Evolutionary conservation across 805 yeast genomes (phyloP), one percentile per base, ranked within the genome.

Genomic region (Metschnikowia santaceciliae): DNA sequence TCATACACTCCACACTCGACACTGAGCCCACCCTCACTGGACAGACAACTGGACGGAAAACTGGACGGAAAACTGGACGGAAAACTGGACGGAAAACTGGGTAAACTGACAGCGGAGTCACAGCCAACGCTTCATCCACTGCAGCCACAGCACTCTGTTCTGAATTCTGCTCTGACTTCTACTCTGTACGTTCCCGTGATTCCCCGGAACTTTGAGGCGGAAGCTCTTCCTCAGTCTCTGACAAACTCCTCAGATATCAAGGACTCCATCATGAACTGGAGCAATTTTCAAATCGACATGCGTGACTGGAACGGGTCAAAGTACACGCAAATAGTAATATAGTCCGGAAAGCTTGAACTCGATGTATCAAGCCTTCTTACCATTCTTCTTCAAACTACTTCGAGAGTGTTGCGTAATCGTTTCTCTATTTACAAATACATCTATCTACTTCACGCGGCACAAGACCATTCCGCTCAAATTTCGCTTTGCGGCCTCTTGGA

Each of bases 251-350:
- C 77, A 11, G 83, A 81, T 58, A 75, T 81, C 55, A 73, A 78
- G 54, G 84, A 82, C 49, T 74, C 78, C 42, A 68, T 91, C 56
- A 73, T 76, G 62, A 82, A 81, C 56, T 91, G 95, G 95, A 83
- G 82, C 56, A 83, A 81, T 45, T 91, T 91, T 90, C 89, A 86
- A 61, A 78, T 90, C 2, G 96, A 91, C 61, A 88, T 91, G 95
- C 77, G 88, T 23, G 60, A 65, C 13, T 91, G 97, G 97, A 77
- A 86, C 62, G 79, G 84, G 47, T 73, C 81, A 15, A 90, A 78
- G 34, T 58, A 64, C n/a, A 65, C 67, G 36, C 68, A 65, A 51
- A 63, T 70, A 3, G 63, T 64, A 4, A 42, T 72, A 34, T 71
- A 57, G 30, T 39, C 17, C 11, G 4, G 15, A 35, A 35, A 33